phyloP scores from a whole-genome alignment of 768 basidiomycete species.

The Exidia glandulosa region DNA sequence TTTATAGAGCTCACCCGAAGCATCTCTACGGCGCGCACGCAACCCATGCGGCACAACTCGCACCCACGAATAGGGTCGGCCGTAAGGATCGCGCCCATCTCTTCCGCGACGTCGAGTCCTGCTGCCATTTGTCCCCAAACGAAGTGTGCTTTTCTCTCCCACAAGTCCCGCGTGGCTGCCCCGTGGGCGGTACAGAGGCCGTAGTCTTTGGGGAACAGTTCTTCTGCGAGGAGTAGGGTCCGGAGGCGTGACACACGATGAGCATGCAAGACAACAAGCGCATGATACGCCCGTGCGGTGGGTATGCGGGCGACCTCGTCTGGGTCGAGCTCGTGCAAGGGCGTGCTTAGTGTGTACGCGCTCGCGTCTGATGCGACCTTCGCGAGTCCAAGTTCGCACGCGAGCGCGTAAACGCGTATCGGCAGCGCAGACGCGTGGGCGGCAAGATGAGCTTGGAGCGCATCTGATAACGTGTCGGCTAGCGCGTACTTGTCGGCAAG shows the following conservation, averaged over 20 bases:
- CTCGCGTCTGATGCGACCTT: slow-evolving; percentile 46
- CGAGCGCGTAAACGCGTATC: slow-evolving; percentile 53
- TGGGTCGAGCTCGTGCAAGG: slow-evolving; percentile 42
- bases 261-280: slow-evolving; percentile 47
- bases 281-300: slow-evolving; percentile 51
- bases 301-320: slow-evolving; percentile 44
- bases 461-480: slow-evolving; percentile 29
- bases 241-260: slow-evolving; percentile 43
- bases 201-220: slow-evolving; percentile 65
- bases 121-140: slow-evolving; percentile 5
- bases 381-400: slow-evolving; percentile 31
- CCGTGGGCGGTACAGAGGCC: slow-evolving; percentile 47
- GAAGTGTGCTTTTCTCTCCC: slow-evolving; percentile 22
- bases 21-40: slow-evolving; percentile 56
- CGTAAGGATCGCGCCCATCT: slow-evolving; percentile 42
- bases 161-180: slow-evolving; percentile 30
- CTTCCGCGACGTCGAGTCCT: slow-evolving; percentile 58
- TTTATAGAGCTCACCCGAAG: slow-evolving; percentile 38
- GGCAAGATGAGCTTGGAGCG: slow-evolving; percentile 40
- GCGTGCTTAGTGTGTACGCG: slow-evolving; percentile 41
- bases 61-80: slow-evolving; percentile 36
- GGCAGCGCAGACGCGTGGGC: slow-evolving; percentile 40
- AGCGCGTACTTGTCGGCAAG: slow-evolving; percentile 61
- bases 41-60: slow-evolving; percentile 45
- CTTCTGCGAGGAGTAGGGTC: slow-evolving; percentile 41